Conservation (phyloP, 2,329 filamentous ascomycete genomes). For the Catunica adiposa region DNA sequence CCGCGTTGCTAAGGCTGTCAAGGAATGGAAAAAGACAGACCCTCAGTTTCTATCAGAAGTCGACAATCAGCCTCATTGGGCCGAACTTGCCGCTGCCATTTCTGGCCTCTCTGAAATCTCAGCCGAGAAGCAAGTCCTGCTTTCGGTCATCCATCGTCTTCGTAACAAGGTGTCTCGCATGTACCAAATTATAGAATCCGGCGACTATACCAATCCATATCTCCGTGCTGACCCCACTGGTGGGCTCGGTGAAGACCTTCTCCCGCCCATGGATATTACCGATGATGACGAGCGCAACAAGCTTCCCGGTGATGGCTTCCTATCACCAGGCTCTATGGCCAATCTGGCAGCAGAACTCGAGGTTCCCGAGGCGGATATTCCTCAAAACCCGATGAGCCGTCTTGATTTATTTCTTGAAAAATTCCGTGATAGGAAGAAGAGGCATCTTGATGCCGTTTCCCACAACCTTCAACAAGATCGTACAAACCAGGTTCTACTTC, state of each 20-base stretch:
- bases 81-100: neutral
- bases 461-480: neutral
- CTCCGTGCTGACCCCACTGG: constrained; percentile 1
- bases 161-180: neutral
- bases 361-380: neutral
- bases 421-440: neutral
- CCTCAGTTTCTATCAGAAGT: neutral
- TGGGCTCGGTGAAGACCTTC: neutral
- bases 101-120: neutral
- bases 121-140: neutral
- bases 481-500: neutral
- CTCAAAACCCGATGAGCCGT: neutral
- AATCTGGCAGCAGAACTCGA: neutral
- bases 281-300: neutral
- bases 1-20: neutral
- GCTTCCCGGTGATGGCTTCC: neutral
- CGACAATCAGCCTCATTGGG: neutral
- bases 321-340: neutral
- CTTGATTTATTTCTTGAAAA: neutral
- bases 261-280: neutral
- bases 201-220: neutral
- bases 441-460: neutral
- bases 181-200: neutral
- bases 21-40: neutral
- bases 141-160: neutral